Conservation (phyloP, 345 rosid species). For the Populus pruinosa region DNA sequence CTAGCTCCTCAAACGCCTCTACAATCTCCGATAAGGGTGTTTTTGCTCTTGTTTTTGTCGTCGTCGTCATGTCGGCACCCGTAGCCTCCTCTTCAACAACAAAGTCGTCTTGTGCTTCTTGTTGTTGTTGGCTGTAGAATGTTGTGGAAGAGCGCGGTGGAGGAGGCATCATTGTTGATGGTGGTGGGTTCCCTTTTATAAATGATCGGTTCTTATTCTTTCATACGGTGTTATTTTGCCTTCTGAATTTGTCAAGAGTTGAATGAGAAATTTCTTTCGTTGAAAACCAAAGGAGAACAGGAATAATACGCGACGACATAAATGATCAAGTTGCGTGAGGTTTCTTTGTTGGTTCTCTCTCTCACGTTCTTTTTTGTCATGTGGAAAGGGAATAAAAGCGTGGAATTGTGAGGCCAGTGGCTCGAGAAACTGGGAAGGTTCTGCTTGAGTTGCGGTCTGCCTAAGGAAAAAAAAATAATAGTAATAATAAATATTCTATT, state of each 20-base stretch:
- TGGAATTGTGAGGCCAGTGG: background rate
- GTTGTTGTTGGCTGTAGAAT: background rate
- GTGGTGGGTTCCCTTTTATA: background rate
- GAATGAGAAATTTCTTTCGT: background rate
- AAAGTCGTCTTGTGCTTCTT: background rate
- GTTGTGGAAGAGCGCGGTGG: background rate
- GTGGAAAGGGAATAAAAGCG: background rate
- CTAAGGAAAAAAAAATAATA: background rate
- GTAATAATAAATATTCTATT: background rate
- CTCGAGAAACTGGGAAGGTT: background rate
- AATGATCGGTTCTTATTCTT: background rate
- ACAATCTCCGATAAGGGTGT: conserved; percentile 49
- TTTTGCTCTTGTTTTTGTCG: background rate
- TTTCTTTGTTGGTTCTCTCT: background rate
- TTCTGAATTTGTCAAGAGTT: background rate
- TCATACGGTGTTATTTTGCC: background rate
- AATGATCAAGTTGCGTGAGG: background rate
- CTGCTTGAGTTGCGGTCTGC: conserved; percentile 31
- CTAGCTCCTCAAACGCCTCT: conserved; percentile 59
- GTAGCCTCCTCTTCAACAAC: background rate
- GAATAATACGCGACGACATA: background rate
- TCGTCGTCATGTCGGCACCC: background rate
- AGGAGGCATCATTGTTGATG: no score
- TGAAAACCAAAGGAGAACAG: background rate
- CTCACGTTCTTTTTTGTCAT: background rate